Conservation (phyloP, 768 basidiomycete genomes). For the Podaxis sp. region DNA sequence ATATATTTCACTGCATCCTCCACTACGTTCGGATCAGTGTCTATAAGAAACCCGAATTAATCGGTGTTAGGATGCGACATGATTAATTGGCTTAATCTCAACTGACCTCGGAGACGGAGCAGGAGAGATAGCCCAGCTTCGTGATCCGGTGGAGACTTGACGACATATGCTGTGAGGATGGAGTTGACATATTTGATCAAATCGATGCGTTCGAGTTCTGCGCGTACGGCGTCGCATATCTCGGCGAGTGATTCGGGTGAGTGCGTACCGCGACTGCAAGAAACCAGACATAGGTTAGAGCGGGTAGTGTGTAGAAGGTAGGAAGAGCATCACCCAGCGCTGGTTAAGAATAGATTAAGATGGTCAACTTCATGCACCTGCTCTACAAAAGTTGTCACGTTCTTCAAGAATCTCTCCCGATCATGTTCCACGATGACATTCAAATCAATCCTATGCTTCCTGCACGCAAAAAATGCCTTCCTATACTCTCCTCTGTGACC, state of each 20-base stretch:
- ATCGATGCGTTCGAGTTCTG: conserved; percentile 69
- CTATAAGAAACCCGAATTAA: conserved; percentile 30
- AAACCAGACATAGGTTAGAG: not conserved
- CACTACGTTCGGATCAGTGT: conserved; percentile 68
- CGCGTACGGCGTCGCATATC: conserved; percentile 77
- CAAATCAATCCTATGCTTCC: conserved; percentile 92
- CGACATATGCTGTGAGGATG: conserved; percentile 89
- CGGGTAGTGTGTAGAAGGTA: not conserved
- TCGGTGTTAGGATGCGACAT: not conserved
- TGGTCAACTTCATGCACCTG: conserved; percentile 90
- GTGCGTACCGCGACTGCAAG: conserved; percentile 56
- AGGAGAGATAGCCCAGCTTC: conserved; percentile 80
- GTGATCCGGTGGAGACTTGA: conserved; percentile 88
- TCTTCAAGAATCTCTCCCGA: conserved; percentile 60
- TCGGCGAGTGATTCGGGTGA: conserved; percentile 57
- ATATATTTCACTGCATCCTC: conserved; percentile 99
- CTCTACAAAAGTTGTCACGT: conserved; percentile 69
- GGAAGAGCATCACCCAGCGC: conserved; percentile 61
- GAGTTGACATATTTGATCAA: conserved; percentile 84
- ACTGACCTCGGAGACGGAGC: conserved; percentile 73
- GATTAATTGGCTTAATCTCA: not conserved
- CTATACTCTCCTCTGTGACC: conserved; percentile 66
- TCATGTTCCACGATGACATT: conserved; percentile 86
- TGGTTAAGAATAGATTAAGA: conserved; percentile 89
- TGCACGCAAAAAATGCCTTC: conserved; percentile 87